phyloP scores from a whole-genome alignment of 768 basidiomycete genomes.

The Lepiota subincarnata region DNA sequence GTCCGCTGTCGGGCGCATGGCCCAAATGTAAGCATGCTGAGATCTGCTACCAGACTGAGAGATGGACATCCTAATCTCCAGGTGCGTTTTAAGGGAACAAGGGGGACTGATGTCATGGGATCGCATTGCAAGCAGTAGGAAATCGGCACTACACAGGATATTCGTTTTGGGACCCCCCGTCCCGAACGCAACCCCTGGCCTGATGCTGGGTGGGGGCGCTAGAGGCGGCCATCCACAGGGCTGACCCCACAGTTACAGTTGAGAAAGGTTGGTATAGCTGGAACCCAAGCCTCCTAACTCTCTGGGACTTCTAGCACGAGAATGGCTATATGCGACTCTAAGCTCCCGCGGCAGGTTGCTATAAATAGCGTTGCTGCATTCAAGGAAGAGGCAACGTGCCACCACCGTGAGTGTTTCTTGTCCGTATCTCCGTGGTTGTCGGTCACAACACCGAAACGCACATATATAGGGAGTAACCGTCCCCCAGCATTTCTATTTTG shows the following conservation, averaged over 20 bases:
- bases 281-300: neutral
- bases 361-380: neutral
- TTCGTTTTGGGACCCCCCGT: too few species aligned
- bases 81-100: neutral
- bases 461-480: neutral
- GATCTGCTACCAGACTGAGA: neutral
- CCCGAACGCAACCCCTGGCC: neutral
- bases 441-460: neutral
- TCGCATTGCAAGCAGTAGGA: too few species aligned
- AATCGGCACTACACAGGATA: too few species aligned
- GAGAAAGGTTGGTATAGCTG: neutral
- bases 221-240: neutral
- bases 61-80: neutral
- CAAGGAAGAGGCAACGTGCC: neutral
- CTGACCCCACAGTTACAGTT: neutral
- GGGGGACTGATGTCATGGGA: neutral
- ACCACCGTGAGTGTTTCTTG: neutral
- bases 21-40: too few species aligned
- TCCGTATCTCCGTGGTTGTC: constrained; percentile 6
- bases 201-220: neutral
- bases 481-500: neutral
- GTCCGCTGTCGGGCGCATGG: neutral
- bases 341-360: neutral
- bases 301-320: constrained; percentile 1
- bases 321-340: neutral